Evolutionary conservation across 2,329 filamentous ascomycete genomes (phyloP), one percentile per base, ranked within the genome.

Genomic region (Colletotrichum scovillei): DNA sequence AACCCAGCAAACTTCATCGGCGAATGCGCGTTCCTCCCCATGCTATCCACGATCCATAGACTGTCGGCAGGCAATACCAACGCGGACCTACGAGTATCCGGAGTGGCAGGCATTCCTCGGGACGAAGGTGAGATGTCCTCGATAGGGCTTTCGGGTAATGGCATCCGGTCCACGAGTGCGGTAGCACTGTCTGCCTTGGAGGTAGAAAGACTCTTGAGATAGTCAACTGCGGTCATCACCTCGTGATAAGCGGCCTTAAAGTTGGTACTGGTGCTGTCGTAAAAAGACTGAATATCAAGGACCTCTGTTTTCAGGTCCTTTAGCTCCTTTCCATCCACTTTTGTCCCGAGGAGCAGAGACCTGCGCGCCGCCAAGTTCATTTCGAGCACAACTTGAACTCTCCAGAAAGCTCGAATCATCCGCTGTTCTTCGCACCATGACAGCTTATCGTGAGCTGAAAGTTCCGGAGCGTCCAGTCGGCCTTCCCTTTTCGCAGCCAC

Each of bases 11-110:
- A 73, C 35, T 70, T 73, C 42, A 73, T 73, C 6, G 70, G 70
- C 9, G 70, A 73, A 22, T 73, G 70, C 1, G 60, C 70, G 11
- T 67, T 67, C 1, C 70, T 56, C 2, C 55, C 63, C 67, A 73
- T 70, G 49, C 70, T 73, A 28, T 73, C 70, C 5, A 73, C 70
- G 2, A 73, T 73, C 70, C 70, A 73, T 24, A 73, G 70, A 4
- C 70, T 62, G 9, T 73, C 70, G 5, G 70, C 52, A 2, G 70
- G 70, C 5, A 73, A 6, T 0, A 73, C 67, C 12, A 73, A 19
- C 3, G 67, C 46, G 0, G 70, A 73, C 0, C 60, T 62, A 12
- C 70, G 67, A 55, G 24, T 38, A 11, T 56, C 32, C 3, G 5
- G 0, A 28, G 19, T 56, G 22, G 3, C 4, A 6, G 70, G 70